phyloP scores from a whole-genome alignment of 805 yeast species.

The Yamadazyma scolyti region DNA sequence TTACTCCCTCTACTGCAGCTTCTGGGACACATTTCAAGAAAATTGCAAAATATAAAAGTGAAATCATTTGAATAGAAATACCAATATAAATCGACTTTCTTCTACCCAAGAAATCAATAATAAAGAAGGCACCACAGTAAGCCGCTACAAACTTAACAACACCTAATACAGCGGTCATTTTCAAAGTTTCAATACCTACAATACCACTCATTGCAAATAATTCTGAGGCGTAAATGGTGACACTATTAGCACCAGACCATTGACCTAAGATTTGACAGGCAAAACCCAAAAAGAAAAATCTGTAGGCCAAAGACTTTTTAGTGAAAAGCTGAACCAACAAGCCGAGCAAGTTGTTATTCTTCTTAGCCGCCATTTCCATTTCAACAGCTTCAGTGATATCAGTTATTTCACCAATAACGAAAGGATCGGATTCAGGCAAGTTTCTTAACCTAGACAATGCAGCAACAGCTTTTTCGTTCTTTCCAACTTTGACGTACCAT shows the following conservation, averaged over 20 bases:
- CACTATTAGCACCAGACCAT: constrained; percentile 58
- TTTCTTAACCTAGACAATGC: constrained; percentile 42
- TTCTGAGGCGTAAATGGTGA: constrained; percentile 56
- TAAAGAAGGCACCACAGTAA: constrained; percentile 47
- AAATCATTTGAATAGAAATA: constrained; percentile 38
- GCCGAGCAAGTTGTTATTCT: constrained; percentile 26
- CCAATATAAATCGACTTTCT: constrained; percentile 49
- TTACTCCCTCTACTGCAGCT: constrained; percentile 28
- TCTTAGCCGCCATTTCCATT: constrained; percentile 27
- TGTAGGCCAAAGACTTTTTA: constrained; percentile 38
- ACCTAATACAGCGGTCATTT: constrained; percentile 51
- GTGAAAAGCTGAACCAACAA: constrained; percentile 20
- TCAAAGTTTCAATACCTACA: constrained; percentile 36
- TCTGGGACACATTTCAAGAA: constrained; percentile 45
- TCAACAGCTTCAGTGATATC: constrained; percentile 48
- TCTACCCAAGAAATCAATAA: constrained; percentile 53
- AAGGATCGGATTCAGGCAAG: constrained; percentile 45
- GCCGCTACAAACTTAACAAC: constrained; percentile 51
- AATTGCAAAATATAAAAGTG: constrained; percentile 44
- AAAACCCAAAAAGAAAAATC: constrained; percentile 41
- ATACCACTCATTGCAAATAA: constrained; percentile 47
- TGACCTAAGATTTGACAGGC: constrained; percentile 48
- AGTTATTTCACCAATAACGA: constrained; percentile 45
- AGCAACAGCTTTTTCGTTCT: constrained; percentile 35
- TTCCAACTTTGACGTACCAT: constrained; percentile 45